These are phyloP conservation scores for Arachis hypogaea DNA, from an alignment of 306 rosid genomes.

Conservation along the genomic window DNA sequence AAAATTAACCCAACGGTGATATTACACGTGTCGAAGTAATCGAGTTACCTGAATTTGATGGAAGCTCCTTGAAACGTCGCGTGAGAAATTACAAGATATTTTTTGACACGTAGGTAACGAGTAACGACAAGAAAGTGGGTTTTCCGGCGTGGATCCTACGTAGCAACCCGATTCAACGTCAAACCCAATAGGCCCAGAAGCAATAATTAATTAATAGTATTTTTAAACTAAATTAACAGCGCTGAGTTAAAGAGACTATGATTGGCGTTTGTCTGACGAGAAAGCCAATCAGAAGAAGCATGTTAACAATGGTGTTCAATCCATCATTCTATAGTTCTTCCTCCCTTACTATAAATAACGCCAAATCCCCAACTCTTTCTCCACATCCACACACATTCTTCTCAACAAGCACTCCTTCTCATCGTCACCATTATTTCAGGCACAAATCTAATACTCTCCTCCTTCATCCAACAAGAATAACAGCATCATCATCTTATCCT, in stretches of 20 bases:
- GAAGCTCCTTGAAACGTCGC: conserved; percentile 13
- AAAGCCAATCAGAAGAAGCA: background rate
- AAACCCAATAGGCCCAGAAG: background rate
- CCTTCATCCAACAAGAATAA: background rate
- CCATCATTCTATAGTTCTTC: conserved; percentile 25
- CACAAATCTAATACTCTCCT: conserved; percentile 54
- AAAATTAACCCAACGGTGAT: background rate
- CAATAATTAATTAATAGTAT: background rate
- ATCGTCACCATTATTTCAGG: background rate
- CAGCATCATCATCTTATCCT: background rate
- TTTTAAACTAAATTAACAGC: conserved; percentile 1
- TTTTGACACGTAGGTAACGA: background rate
- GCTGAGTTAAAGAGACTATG: background rate
- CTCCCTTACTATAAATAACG: conserved; percentile 62
- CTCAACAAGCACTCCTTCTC: conserved; percentile 2
- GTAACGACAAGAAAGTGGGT: conserved; percentile 4
- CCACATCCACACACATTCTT: conserved; percentile 22
- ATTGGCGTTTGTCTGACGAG: conserved; percentile 6
- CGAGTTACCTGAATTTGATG: background rate
- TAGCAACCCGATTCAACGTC: conserved; percentile 46
- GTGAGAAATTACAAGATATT: background rate
- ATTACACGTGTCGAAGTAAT: conserved; percentile 10
- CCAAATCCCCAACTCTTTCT: conserved; percentile 8
- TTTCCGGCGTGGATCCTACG: conserved; percentile 58
- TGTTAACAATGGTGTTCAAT: conserved; percentile 60